Percentiles rank a stretch among this genome's conserved stretches.
These are phyloP conservation scores for Vigna mungo DNA, from an alignment of 306 rosid species.

Conservation along the genomic window DNA sequence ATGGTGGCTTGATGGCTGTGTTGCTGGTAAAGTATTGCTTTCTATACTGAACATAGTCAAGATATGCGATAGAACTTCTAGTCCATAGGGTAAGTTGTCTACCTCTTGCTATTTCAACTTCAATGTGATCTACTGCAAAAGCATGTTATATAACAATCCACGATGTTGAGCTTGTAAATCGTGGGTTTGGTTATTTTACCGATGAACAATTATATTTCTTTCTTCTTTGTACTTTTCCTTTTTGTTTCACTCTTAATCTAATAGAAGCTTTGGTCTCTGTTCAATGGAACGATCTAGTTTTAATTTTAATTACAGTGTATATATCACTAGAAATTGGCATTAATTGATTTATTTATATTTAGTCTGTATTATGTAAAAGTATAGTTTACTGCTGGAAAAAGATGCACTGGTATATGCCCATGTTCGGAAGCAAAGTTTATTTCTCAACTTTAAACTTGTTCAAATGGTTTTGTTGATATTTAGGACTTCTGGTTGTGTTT, in stretches of 20 bases:
- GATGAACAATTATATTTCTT: too few relatives aligned
- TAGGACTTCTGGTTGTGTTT: neutral
- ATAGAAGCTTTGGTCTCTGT: neutral
- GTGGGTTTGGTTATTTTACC: too few relatives aligned
- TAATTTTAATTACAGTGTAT: neutral
- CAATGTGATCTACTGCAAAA: too few relatives aligned
- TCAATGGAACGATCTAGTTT: neutral
- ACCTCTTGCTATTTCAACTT: too few relatives aligned
- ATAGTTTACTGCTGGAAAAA: too few relatives aligned
- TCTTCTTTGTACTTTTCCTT: too few relatives aligned
- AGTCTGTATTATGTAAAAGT: too few relatives aligned
- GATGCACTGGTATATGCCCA: neutral
- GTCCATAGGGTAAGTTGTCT: too few relatives aligned
- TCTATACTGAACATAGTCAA: neutral
- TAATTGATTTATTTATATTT: too few relatives aligned
- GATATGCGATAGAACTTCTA: neutral
- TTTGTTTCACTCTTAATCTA: neutral
- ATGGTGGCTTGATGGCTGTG: slow-evolving; percentile 70
- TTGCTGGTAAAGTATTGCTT: slow-evolving; percentile 61
- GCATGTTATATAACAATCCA: too few relatives aligned
- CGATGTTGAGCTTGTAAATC: too few relatives aligned
- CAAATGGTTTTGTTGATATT: neutral
- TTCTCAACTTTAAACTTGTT: slow-evolving; percentile 2
- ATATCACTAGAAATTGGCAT: too few relatives aligned
- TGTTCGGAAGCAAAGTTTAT: neutral